These are phyloP conservation scores for Paraphaeosphaeria minitans DNA, from an alignment of 2,329 filamentous ascomycete genomes.

Conservation along the genomic window DNA sequence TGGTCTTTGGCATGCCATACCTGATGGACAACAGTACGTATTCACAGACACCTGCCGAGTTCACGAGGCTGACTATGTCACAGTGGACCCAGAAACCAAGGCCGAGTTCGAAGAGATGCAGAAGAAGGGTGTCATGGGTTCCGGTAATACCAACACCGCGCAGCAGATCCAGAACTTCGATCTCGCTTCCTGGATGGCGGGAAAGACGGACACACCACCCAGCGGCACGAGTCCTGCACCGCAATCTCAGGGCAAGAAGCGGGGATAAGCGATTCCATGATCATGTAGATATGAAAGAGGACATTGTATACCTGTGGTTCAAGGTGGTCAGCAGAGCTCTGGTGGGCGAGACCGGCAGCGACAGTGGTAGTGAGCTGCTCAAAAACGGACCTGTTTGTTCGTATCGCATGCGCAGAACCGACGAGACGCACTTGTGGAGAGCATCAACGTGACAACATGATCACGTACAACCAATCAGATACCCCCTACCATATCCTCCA, in stretches of 20 bases:
- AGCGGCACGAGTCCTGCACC: conserved; percentile 38
- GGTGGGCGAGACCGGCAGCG: not conserved
- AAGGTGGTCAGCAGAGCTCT: not conserved
- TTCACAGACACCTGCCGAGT: not conserved
- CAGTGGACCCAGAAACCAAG: conserved; percentile 96
- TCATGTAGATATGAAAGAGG: not conserved
- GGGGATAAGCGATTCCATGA: conserved; percentile 5
- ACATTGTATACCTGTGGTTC: not conserved
- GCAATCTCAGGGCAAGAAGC: conserved; percentile 19
- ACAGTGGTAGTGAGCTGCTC: not conserved
- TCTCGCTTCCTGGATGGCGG: conserved; percentile 71
- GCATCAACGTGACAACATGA: not conserved
- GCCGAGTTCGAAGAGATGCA: conserved; percentile 92
- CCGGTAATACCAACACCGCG: conserved; percentile 45
- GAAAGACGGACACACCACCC: conserved; percentile 48
- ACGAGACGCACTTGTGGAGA: not conserved
- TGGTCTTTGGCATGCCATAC: conserved; percentile 94
- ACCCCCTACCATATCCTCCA: not conserved
- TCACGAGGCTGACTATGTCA: conserved; percentile 16
- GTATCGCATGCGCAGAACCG: not conserved
- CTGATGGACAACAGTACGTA: conserved; percentile 89
- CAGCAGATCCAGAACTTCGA: conserved; percentile 68
- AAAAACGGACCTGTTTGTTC: not conserved
- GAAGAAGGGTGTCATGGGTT: conserved; percentile 70
- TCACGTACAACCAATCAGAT: not conserved